phyloP scores from a whole-genome alignment of 768 basidiomycete genomes.

The Tylopilus vinaceipallidus region DNA sequence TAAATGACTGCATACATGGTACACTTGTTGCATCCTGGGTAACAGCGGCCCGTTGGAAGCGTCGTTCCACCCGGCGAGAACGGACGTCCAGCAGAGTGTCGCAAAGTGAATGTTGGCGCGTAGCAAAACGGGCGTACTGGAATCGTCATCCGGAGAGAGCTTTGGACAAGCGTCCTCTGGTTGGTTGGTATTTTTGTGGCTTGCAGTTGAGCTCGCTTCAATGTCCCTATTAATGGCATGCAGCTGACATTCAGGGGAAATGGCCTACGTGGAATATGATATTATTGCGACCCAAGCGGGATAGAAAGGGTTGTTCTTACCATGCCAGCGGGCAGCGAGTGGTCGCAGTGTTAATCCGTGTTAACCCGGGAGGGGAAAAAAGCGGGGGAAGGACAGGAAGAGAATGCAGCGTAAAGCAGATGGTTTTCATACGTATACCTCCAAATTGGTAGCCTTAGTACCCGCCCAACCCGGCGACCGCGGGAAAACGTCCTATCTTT shows the following conservation, averaged over 20 bases:
- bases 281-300: too few relatives aligned
- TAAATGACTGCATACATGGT: conserved; percentile 1
- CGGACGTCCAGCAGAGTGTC: conserved; percentile 4
- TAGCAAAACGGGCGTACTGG: neutral
- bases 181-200: neutral
- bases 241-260: neutral
- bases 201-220: neutral
- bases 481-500: neutral
- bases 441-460: neutral
- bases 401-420: too few relatives aligned
- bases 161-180: neutral
- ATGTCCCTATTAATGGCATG: neutral
- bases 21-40: conserved; percentile 9
- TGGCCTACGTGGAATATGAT: neutral
- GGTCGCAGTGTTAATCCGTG: neutral
- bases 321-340: neutral
- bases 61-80: conserved; percentile 11
- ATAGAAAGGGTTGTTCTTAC: neutral
- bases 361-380: neutral
- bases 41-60: conserved; percentile 7
- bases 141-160: neutral
- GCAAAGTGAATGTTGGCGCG: conserved; percentile 7
- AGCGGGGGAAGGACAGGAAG: neutral
- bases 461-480: neutral
- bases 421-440: neutral